Base-by-base conservation (phyloP, 345 rosid species). In the Cardamine chenopodiifolia region DNA sequence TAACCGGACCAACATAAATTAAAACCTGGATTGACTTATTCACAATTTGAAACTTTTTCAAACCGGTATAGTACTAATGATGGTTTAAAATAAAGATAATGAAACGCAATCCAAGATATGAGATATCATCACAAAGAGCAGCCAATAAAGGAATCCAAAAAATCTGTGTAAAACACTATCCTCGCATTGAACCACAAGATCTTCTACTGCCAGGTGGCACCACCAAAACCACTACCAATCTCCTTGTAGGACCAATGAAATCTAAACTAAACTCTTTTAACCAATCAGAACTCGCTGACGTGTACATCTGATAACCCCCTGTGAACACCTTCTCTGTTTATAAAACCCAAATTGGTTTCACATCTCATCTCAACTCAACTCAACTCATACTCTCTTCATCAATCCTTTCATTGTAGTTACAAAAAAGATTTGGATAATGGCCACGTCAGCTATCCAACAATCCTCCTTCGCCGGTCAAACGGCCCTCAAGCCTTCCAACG, bases 391-490 rank as follows among this genome's bases (percentile, higher is more conserved):
- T 56, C 66, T 42, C 71, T 75, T 35, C 1, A 7, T 22, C 20
- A 20, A 44, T 50, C 59, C 32, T 35, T 23, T 37, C 45, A 37
- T 37, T 22, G 8, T 44, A 23, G 40, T 28, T 4, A 15, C 48
- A 26, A 66, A 2, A 44, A 25, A n/a, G 7, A 25, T 19, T 75
- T 58, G 3, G 68, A 17, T 12, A 23, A 93, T 93, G 98, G 97
- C 98, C 66, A 85, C 97, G 65, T 88, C 94, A 47, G 92, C 88
- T 54, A 75, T 87, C 79, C 98, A 93, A 50, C 96, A 88, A 62
- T 87, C 97, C 12, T 86, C 98, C 23, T 89, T 90, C 64, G 85
- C 90, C 5, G 96, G 98, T 35, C 90, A 87, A 81, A 80, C 88
- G 9, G 86, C 93, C 5, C 68, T 94, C 79, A 87, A 81, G 82